Evolutionary conservation across 2,329 filamentous ascomycete species (phyloP).

Genomic region (Diatrype stigma): DNA sequence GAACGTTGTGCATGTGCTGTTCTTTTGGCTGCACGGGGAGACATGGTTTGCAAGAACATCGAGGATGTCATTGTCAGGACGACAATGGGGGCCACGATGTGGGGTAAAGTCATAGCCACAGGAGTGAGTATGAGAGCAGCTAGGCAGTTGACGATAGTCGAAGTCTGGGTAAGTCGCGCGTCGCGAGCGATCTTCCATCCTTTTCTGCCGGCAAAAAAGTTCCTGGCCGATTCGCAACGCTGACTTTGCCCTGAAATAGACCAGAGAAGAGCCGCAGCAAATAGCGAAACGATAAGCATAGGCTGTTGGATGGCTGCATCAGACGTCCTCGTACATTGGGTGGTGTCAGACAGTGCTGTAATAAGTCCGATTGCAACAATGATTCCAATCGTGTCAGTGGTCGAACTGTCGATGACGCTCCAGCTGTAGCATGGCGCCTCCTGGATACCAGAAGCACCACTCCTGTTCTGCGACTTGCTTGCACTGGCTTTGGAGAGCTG

Average conservation of each 20-base stretch:
- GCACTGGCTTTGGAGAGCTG: neutral
- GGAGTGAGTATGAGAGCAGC: neutral
- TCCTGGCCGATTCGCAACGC: too few species aligned
- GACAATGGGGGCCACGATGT: neutral
- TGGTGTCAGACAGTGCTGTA: neutral
- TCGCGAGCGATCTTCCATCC: too few species aligned
- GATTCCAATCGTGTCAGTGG: neutral
- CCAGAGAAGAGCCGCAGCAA: neutral
- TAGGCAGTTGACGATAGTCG: neutral
- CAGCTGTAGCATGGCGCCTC: neutral
- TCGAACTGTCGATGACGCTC: neutral
- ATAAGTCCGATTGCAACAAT: neutral
- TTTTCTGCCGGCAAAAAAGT: too few species aligned
- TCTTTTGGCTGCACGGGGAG: slow-evolving; percentile 3
- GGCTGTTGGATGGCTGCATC: too few species aligned
- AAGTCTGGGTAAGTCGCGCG: neutral
- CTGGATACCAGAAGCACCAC: neutral
- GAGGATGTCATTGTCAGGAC: neutral
- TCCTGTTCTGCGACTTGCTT: neutral
- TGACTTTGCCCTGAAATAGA: too few species aligned
- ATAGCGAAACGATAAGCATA: neutral
- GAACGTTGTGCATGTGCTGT: slow-evolving; percentile 7
- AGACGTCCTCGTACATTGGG: too few species aligned
- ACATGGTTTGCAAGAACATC: slow-evolving; percentile 1
- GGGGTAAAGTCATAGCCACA: neutral